Base-by-base conservation (phyloP, 139 green algal species). In the Coccomyxa sp. region DNA sequence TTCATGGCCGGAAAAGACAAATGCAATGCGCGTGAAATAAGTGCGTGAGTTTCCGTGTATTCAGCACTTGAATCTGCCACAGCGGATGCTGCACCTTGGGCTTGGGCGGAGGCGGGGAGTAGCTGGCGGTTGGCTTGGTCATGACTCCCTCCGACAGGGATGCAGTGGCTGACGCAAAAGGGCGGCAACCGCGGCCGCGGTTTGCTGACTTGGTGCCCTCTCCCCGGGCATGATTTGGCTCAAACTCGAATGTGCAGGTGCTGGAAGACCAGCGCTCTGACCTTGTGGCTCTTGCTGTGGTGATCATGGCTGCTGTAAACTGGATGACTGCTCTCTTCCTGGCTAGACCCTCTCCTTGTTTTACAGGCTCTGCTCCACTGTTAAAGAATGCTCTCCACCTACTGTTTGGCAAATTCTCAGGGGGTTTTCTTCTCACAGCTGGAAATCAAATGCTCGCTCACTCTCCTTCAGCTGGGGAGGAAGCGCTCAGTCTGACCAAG, bases 401-500 rank as follows among this genome's bases (percentile, higher is more conserved):
- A 21, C 74, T 79, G 25, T 79, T 32, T 58, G 1, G 38, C 38
- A 51, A 51, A 51, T 51, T 51, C 38, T 51, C 38, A 51, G 7
- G 38, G 38, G 38, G 38, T 51, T 51, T 51, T 51, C 38, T 51
- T 51, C 66, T 74, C 21, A 74, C 21, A 30, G 23, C 66, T 13
- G 21, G 25, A 17, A 25, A 31, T 68, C 25, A 45, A 31, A 31
- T 68, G 17, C 77, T 81, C 25, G n/a, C 76, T 81, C 18, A 71
- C 25, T 51, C 13, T 51, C 12, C 17, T 51, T 60, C 76, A 57
- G 16, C 27, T 63, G 23, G 23, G 58, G 30, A 4, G 76, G 13
- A 27, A 25, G 32, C 58, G 76, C 32, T 16, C 13, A 32, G 13
- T 67, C 57, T 45, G 45, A 68, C 77, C 91, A 86, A 12, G 86